Base-by-base conservation (phyloP, 257 asterid genomes). In the Hygrophila difformis region DNA sequence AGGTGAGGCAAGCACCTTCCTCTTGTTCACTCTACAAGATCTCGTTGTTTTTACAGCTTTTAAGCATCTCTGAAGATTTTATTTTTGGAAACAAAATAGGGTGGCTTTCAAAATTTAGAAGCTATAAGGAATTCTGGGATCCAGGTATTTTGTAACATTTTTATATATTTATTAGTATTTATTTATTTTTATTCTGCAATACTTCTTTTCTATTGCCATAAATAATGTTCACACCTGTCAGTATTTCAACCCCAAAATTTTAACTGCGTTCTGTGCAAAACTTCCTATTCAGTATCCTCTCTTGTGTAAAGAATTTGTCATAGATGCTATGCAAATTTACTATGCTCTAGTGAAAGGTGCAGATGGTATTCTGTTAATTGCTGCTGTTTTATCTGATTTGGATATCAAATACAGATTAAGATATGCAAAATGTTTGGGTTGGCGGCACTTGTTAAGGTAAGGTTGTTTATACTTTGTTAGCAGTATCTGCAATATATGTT, bases 251-350 rank as follows among this genome's bases (percentile, higher is more conserved):
- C 58, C 39, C 31, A 47, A 18, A 51, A 31, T 18, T 20, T 31
- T 22, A 24, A 55, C 53, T 33, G 52, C 37, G 9, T 38, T 60
- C 4, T 19, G 47, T n/a, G n/a, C n/a, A 49, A 59, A 44, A 49
- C 39, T 46, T 57, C 38, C 22, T 38, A 20, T 63, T 49, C 79
- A 89, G 98, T 85, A 94, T 63, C 98, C 98, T 59, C 81, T 89
- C 54, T 64, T 89, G 67, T 89, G 98, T 68, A 89, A 89, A 82
- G 98, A 89, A 56, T 89, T 89, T 53, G 72, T 85, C 34, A 47
- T 89, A 35, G 98, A 89, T 53, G 84, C 78, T 24, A 85, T 96
- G 98, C 98, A 89, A 79, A 63, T 89, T 54, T 85, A 75, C 75
- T 67, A 77, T 55, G 98, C 94, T 62, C 83, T 96, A 54, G 68